Evolutionary conservation across 2,329 filamentous ascomycete genomes (phyloP).

Genomic region (Hymenoscyphus fructigenus): DNA sequence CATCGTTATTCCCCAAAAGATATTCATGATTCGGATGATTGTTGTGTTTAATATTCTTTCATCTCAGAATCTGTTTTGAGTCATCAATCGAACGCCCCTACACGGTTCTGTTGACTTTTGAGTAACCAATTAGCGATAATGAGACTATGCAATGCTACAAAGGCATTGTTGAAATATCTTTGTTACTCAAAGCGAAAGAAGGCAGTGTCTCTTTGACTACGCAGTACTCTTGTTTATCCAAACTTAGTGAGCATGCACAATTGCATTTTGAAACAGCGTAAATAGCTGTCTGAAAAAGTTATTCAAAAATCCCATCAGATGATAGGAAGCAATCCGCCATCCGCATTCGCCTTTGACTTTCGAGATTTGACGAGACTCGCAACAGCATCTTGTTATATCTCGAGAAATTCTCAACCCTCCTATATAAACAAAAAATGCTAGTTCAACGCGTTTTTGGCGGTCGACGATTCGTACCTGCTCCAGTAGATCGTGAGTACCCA

Average conservation of each 20-base stretch:
- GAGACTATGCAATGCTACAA: not conserved
- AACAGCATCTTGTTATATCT: not conserved
- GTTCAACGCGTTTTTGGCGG: not conserved
- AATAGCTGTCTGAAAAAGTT: not conserved
- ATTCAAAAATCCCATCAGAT: not conserved
- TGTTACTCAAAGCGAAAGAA: not conserved
- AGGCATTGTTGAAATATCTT: not conserved
- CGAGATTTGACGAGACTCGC: not conserved
- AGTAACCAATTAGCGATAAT: not conserved
- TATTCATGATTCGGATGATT: not conserved
- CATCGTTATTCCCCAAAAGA: not conserved
- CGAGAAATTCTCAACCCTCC: not conserved
- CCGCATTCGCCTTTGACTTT: not conserved
- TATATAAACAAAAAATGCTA: not conserved
- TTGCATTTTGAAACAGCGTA: not conserved
- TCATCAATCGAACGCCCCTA: not conserved
- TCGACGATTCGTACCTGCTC: not conserved
- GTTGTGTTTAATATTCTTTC: not conserved
- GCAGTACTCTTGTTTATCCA: not conserved
- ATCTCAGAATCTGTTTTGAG: not conserved
- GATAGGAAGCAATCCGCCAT: not conserved
- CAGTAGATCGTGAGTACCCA: not conserved
- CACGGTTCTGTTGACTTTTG: not conserved
- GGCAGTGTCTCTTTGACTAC: not conserved
- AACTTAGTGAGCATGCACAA: not conserved